Percentiles rank a stretch among this genome's conserved stretches.
Conservation (phyloP, 768 basidiomycete genomes). For the Collybia nuda region DNA sequence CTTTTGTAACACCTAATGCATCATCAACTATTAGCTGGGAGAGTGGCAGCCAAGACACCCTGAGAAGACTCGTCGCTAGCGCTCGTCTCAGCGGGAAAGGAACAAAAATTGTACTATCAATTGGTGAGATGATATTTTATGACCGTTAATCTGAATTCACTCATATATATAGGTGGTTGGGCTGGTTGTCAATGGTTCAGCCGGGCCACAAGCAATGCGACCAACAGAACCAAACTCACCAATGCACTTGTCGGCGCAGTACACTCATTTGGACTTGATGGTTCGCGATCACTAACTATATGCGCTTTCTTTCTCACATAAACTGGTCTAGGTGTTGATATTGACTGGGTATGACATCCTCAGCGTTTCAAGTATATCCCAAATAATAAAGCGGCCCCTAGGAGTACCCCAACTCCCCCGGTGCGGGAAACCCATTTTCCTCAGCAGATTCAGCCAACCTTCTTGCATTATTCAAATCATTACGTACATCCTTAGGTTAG, state of each 20-base stretch:
- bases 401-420: constrained; percentile 73
- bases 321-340: constrained; percentile 38
- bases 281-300: constrained; percentile 40
- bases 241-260: constrained; percentile 54
- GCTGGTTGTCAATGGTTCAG: constrained; percentile 67
- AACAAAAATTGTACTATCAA: constrained; percentile 65
- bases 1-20: constrained; percentile 69
- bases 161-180: constrained; percentile 54
- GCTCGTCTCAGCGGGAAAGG: constrained; percentile 56
- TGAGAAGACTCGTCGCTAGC: constrained; percentile 53
- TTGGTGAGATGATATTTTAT: constrained; percentile 45
- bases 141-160: background rate
- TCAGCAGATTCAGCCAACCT: constrained; percentile 62
- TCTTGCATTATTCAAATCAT: constrained; percentile 54
- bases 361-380: constrained; percentile 15
- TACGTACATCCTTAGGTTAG: constrained; percentile 55
- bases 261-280: constrained; percentile 62
- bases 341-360: constrained; percentile 52
- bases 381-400: constrained; percentile 35
- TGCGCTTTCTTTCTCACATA: constrained; percentile 34
- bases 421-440: constrained; percentile 60
- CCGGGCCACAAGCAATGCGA: constrained; percentile 45
- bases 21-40: constrained; percentile 55
- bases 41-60: constrained; percentile 43
- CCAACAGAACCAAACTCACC: constrained; percentile 53